Base-by-base conservation (phyloP, 345 rosid genomes). In the Melastoma malabathricum region DNA sequence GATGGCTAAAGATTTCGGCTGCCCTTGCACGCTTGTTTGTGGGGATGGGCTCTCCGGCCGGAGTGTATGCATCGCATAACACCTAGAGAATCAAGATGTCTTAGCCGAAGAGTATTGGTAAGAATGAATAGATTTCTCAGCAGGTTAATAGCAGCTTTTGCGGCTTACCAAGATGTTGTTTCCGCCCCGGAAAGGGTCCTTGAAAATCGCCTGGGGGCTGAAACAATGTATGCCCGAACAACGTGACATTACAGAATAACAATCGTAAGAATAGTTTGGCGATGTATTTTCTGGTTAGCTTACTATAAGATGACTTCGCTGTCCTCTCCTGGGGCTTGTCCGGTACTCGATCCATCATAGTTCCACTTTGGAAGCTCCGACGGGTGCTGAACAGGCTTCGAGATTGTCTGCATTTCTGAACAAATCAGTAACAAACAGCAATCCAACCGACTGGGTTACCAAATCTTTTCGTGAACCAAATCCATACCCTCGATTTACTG, bases 361-460 rank as follows among this genome's bases (percentile, higher is more conserved):
- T 92, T 92, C 98, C 98, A 92, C 68, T 80, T 92, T 22, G 98
- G 96, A 56, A 92, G 96, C 71, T 92, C 96, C 13, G 96, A 86
- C 15, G 93, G 98, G 68, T 86, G 89, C 55, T 74, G 70, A 49
- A 87, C 89, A 12, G 95, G 96, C 78, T 79, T 82, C 57, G 86
- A 56, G 44, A 87, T 62, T 29, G 98, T 87, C 98, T 87, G 64
- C 54, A 58, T 22, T 15, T 46, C 15, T 25, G 44, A 51, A 50
- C 51, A 27, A 46, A 18, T 57, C 13, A 43, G 23, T 52, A 52
- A 50, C 15, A 27, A 57, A 55, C 15, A 57, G 70, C 18, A 55
- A 18, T 8, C 41, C 13, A 48, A 18, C 8, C 15, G 15, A 23
- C 55, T 23, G 19, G 29, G 41, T 15, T 44, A 59, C 47, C n/a